Conservation (phyloP, 345 rosid species). For the Clarkia xantiana region DNA sequence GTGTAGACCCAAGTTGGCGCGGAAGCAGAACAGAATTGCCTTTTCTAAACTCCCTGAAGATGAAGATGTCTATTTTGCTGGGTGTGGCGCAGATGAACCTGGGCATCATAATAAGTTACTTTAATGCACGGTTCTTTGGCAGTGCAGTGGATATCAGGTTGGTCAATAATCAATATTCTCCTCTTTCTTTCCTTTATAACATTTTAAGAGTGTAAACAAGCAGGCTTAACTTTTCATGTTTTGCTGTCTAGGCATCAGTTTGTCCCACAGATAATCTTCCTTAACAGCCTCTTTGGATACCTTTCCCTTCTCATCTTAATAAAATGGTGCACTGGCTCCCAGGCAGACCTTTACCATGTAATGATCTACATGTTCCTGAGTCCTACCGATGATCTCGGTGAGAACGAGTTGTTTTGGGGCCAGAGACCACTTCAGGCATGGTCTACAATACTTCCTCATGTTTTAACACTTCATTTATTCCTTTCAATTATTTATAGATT, state of each 20-base stretch:
- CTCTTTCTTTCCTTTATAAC: neutral
- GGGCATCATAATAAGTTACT: constrained; percentile 76
- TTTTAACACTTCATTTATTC: neutral
- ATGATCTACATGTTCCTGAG: constrained; percentile 98
- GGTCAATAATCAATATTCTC: constrained; percentile 8
- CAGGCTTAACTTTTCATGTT: constrained; percentile 8
- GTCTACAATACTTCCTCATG: constrained; percentile 2
- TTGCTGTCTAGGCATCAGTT: constrained; percentile 72
- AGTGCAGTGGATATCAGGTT: constrained; percentile 75
- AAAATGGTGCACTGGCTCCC: constrained; percentile 98
- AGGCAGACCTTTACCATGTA: constrained; percentile 96
- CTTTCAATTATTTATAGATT: too few relatives aligned
- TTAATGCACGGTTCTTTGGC: constrained; percentile 65
- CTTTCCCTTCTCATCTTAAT: constrained; percentile 78
- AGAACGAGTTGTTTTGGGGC: constrained; percentile 84
- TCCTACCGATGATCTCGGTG: constrained; percentile 85
- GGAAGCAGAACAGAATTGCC: constrained; percentile 97
- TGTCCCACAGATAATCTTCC: constrained; percentile 91
- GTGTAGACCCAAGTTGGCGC: constrained; percentile 99
- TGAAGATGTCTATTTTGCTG: constrained; percentile 93
- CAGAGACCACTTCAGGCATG: constrained; percentile 87
- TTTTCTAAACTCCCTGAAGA: constrained; percentile 83
- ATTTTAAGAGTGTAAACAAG: neutral
- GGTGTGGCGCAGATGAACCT: constrained; percentile 94
- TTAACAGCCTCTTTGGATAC: constrained; percentile 87